Percentiles rank a stretch among this genome's conserved stretches.
These are phyloP conservation scores for Neonothopanus nambi DNA, from an alignment of 1,284 basidiomycete genomes.

Conservation along the genomic window DNA sequence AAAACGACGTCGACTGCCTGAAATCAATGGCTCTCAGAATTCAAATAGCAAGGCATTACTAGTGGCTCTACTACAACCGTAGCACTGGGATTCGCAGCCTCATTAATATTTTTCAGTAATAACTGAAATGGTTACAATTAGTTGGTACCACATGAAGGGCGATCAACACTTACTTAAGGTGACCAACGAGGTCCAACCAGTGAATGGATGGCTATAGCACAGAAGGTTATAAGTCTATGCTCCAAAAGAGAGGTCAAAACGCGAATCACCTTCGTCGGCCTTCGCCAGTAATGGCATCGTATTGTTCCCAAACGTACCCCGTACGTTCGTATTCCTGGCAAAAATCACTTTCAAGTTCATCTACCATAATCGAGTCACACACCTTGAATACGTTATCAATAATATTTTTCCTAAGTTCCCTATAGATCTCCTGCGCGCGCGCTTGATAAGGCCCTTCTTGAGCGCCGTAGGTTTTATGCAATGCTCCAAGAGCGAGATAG, in stretches of 20 bases:
- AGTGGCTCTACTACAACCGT: no score
- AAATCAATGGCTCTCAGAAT: no score
- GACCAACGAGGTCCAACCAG: slow-evolving; percentile 88
- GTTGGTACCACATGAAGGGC: background rate
- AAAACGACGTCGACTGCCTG: no score
- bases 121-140: slow-evolving; percentile 33
- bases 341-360: slow-evolving; percentile 10
- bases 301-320: slow-evolving; percentile 96
- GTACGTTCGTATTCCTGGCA: slow-evolving; percentile 87
- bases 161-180: slow-evolving; percentile 62
- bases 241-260: slow-evolving; percentile 14
- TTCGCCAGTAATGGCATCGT: slow-evolving; percentile 80
- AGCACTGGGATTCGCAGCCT: background rate
- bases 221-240: slow-evolving; percentile 15
- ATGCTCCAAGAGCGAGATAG: slow-evolving; percentile 78
- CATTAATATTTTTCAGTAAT: slow-evolving; percentile 56
- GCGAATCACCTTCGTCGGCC: slow-evolving; percentile 73
- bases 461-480: slow-evolving; percentile 81
- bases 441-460: slow-evolving; percentile 80
- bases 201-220: slow-evolving; percentile 93
- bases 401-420: slow-evolving; percentile 77
- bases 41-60: no score
- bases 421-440: slow-evolving; percentile 77
- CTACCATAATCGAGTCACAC: slow-evolving; percentile 15
- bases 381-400: slow-evolving; percentile 87